Evolutionary conservation across 2,329 filamentous ascomycete species (phyloP).

Genomic region (Penicillium sp.): DNA sequence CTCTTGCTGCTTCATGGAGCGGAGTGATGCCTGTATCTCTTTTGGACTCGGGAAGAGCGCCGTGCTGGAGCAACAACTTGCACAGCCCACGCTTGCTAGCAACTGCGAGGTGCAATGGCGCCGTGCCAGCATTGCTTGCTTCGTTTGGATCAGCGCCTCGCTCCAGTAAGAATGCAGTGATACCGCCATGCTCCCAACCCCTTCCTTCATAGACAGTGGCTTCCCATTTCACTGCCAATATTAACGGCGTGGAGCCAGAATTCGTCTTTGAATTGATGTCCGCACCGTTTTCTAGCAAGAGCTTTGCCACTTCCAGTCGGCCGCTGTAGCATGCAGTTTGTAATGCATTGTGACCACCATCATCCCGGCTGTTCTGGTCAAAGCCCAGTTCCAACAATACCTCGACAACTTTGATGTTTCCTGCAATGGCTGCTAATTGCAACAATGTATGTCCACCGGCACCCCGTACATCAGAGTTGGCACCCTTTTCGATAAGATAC

Average conservation of each 20-base stretch:
- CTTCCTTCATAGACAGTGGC: background rate
- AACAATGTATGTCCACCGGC: background rate
- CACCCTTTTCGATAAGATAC: slow-evolving; percentile 5
- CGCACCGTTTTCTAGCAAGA: slow-evolving; percentile 14
- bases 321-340: slow-evolving; percentile 9
- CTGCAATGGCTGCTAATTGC: slow-evolving; percentile 1
- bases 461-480: background rate
- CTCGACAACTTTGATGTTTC: background rate
- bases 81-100: background rate
- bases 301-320: background rate
- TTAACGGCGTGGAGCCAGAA: slow-evolving; percentile 11
- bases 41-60: background rate
- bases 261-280: slow-evolving; percentile 8
- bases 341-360: slow-evolving; percentile 4
- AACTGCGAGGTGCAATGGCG: slow-evolving; percentile 5
- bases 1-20: background rate
- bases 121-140: background rate
- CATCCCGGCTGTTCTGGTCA: slow-evolving; percentile 1
- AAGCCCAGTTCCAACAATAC: slow-evolving; percentile 8
- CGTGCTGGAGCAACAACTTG: slow-evolving; percentile 4
- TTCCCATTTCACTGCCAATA: slow-evolving; percentile 1
- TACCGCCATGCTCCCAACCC: background rate
- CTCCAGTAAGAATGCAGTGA: slow-evolving; percentile 4
- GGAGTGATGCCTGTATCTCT: background rate
- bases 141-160: slow-evolving; percentile 1